Evolutionary conservation across 345 rosid species (phyloP), one percentile per base, ranked within the genome.

Genomic region (Trapa incisa): DNA sequence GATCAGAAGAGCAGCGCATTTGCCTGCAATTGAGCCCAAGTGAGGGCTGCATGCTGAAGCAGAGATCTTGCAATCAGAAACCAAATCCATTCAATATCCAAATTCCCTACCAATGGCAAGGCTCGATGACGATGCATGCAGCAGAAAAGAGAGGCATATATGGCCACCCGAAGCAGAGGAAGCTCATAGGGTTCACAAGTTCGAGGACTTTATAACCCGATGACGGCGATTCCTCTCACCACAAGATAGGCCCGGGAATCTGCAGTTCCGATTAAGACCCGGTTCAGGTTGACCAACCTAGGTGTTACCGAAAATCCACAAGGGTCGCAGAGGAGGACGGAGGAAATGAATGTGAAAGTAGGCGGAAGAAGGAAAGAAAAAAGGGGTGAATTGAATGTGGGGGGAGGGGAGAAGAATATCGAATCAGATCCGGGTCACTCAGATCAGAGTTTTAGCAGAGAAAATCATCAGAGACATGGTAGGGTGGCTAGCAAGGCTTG

Each of bases 1-100:
- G 47, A 75, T 71, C 67, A 84, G 72, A 53, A 87, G 81, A 72
- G 66, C 80, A 68, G 86, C 77, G 70, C 88, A 86, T 78, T 81
- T 87, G 63, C 84, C 87, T 47, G 85, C 65, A 57, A 80, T 50
- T 42, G 91, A 78, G 57, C 71, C 80, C 73, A 78, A 79, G 57
- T 29, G 35, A 33, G 72, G 72, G 47, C 63, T 0, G 6, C 62
- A 57, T 57, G 33, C 54, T 11, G 37, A 47, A 47, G 50, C 48
- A 16, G 36, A 69, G 63, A 43, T 47, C 63, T 61, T 69, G 62
- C 66, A 68, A 47, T 42, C 9, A 0, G 66, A 69, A 41, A 37
- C 36, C 3, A 61, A 36, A 45, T 37, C 72, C 72, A 69, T 69
- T 13, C 63, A 69, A 69, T 41, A 61, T 61, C 50, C 53, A 7